phyloP scores from a whole-genome alignment of 768 basidiomycete species.

The Tulasnella sp. region DNA sequence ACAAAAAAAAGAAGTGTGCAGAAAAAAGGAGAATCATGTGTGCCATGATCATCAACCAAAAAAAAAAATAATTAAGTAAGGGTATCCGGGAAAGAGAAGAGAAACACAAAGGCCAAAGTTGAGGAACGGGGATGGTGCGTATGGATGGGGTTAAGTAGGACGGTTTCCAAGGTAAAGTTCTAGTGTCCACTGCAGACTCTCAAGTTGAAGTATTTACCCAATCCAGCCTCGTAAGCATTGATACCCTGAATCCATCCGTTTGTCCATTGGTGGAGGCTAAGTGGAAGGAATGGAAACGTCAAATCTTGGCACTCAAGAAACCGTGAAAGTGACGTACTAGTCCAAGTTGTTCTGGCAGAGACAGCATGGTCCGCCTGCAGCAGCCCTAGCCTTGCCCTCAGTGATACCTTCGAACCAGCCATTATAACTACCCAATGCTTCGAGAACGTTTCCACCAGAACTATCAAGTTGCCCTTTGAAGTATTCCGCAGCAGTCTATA shows the following conservation, averaged over 20 bases:
- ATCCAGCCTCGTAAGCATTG: constrained; percentile 37
- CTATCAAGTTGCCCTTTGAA: constrained; percentile 39
- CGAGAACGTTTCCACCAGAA: constrained; percentile 41
- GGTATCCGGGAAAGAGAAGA: no score
- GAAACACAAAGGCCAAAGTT: no score
- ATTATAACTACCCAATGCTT: constrained; percentile 59
- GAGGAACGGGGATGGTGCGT: no score
- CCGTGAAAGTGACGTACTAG: constrained; percentile 41
- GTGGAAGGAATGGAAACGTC: constrained; percentile 6
- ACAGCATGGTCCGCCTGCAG: constrained; percentile 42
- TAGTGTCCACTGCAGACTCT: constrained; percentile 23
- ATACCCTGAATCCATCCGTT: constrained; percentile 55
- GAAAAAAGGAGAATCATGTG: no score
- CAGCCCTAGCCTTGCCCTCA: constrained; percentile 46
- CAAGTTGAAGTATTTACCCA: constrained; percentile 61
- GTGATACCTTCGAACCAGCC: constrained; percentile 55
- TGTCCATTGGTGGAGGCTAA: constrained; percentile 51
- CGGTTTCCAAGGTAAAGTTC: not conserved
- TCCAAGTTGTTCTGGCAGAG: constrained; percentile 74
- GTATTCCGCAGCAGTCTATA: constrained; percentile 52
- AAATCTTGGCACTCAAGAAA: not conserved
- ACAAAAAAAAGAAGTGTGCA: no score
- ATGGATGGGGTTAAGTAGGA: not conserved
- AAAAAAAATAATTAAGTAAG: no score
- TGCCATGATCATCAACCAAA: no score